phyloP scores from a whole-genome alignment of 148 eudicot species.

The Chenopodium berlandieri region DNA sequence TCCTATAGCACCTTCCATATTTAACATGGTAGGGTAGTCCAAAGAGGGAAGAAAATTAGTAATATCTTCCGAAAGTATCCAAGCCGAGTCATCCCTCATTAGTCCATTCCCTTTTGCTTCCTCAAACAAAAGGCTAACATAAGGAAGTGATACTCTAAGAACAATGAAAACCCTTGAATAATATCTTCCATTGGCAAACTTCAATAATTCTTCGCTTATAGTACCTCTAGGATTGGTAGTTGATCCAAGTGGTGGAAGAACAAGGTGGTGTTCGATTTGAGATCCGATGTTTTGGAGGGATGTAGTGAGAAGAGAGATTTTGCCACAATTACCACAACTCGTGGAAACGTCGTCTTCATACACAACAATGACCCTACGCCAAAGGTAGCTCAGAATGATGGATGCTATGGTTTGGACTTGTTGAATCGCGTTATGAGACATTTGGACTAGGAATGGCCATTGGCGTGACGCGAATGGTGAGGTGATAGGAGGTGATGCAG shows the following conservation, averaged over 20 bases:
- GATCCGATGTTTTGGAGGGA: constrained; percentile 20
- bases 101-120: constrained; percentile 27
- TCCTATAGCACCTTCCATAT: constrained; percentile 28
- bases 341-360: constrained; percentile 18
- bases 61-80: constrained; percentile 23
- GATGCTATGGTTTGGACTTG: constrained; percentile 14
- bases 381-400: constrained; percentile 7
- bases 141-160: constrained; percentile 20
- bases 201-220: not conserved
- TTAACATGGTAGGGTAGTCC: not conserved
- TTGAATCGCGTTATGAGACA: constrained; percentile 11
- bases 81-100: constrained; percentile 24
- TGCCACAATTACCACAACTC: not conserved
- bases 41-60: constrained; percentile 19
- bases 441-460: constrained; percentile 30
- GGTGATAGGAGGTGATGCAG: constrained; percentile 6
- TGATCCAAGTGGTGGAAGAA: constrained; percentile 14
- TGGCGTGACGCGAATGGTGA: constrained; percentile 1
- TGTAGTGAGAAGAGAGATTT: constrained; percentile 10
- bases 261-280: constrained; percentile 14
- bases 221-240: not conserved
- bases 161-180: constrained; percentile 35
- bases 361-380: constrained; percentile 27
- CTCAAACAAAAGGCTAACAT: constrained; percentile 19
- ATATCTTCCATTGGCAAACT: not conserved